These are phyloP conservation scores for Solanum etuberosum DNA, from an alignment of 257 asterid species.

Conservation along the genomic window DNA sequence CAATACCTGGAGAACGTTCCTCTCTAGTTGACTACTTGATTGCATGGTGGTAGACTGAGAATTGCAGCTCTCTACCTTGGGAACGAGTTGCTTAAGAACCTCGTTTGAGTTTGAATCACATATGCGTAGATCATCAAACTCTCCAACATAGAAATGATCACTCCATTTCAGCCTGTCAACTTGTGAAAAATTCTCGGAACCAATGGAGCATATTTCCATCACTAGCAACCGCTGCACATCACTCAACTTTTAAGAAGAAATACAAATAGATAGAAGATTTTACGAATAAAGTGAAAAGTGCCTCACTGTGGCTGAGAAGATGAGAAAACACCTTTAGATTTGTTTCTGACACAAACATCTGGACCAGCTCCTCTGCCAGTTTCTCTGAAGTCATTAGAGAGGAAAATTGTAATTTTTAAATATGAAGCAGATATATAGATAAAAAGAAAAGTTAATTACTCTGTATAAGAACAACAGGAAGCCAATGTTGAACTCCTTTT, in stretches of 20 bases:
- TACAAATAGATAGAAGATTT: constrained; percentile 1
- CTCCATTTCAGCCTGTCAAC: constrained; percentile 35
- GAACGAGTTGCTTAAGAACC: constrained; percentile 27
- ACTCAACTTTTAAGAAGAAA: background rate
- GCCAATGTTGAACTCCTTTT: background rate
- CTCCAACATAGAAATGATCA: constrained; percentile 60
- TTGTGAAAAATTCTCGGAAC: constrained; percentile 25
- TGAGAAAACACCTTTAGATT: constrained; percentile 42
- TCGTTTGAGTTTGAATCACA: constrained; percentile 33
- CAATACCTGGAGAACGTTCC: constrained; percentile 53
- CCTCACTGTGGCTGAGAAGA: constrained; percentile 8
- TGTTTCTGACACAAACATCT: constrained; percentile 57
- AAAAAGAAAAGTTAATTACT: background rate
- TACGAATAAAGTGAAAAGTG: background rate
- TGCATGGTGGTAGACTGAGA: constrained; percentile 14
- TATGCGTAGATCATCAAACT: constrained; percentile 38
- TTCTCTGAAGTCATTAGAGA: constrained; percentile 40
- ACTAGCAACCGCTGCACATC: constrained; percentile 60
- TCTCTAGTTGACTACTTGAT: constrained; percentile 22
- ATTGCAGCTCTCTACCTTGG: constrained; percentile 19
- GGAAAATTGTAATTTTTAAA: background rate
- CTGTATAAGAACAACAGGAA: background rate
- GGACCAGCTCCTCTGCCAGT: constrained; percentile 53
- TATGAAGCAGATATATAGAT: background rate
- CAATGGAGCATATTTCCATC: constrained; percentile 48